Evolutionary conservation across 2,329 filamentous ascomycete species (phyloP).

Genomic region (Ophiostoma tasmaniense): DNA sequence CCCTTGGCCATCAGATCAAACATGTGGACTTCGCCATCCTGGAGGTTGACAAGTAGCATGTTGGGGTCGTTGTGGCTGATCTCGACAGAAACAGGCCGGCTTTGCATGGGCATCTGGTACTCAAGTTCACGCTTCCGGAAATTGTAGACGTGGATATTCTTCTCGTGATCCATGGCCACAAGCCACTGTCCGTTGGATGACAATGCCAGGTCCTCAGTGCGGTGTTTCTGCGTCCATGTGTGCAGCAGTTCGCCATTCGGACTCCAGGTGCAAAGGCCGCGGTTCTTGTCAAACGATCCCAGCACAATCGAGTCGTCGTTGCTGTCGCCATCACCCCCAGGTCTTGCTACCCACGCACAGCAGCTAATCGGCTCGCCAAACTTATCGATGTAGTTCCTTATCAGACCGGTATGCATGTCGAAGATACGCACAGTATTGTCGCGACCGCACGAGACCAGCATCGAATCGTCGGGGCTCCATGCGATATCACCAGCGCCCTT

Average conservation of each 20-base stretch:
- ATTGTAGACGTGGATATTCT: slow-evolving; percentile 73
- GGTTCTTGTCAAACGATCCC: slow-evolving; percentile 61
- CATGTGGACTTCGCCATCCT: slow-evolving; percentile 66
- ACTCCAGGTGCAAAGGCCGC: slow-evolving; percentile 64
- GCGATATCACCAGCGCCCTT: slow-evolving; percentile 68
- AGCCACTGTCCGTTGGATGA: slow-evolving; percentile 72
- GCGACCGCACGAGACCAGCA: slow-evolving; percentile 73
- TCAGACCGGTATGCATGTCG: slow-evolving; percentile 60
- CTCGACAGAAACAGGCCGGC: slow-evolving; percentile 66
- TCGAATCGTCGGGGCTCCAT: slow-evolving; percentile 87
- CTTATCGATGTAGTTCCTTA: slow-evolving; percentile 55
- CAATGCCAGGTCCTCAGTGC: slow-evolving; percentile 78
- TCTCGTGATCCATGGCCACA: slow-evolving; percentile 64
- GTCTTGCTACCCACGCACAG: slow-evolving; percentile 63
- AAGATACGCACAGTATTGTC: slow-evolving; percentile 69
- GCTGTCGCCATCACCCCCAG: slow-evolving; percentile 35
- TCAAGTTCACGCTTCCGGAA: slow-evolving; percentile 64
- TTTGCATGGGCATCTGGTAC: slow-evolving; percentile 61
- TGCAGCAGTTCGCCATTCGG: slow-evolving; percentile 52
- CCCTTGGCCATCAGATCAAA: slow-evolving; percentile 43
- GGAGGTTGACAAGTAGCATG: slow-evolving; percentile 73
- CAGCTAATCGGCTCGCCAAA: slow-evolving; percentile 81
- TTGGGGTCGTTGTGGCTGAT: slow-evolving; percentile 69
- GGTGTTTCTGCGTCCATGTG: slow-evolving; percentile 61
- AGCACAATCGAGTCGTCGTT: slow-evolving; percentile 72